Conservation (phyloP, 176 grass and related monocot species). For the Dendrocalamus sinicus region DNA sequence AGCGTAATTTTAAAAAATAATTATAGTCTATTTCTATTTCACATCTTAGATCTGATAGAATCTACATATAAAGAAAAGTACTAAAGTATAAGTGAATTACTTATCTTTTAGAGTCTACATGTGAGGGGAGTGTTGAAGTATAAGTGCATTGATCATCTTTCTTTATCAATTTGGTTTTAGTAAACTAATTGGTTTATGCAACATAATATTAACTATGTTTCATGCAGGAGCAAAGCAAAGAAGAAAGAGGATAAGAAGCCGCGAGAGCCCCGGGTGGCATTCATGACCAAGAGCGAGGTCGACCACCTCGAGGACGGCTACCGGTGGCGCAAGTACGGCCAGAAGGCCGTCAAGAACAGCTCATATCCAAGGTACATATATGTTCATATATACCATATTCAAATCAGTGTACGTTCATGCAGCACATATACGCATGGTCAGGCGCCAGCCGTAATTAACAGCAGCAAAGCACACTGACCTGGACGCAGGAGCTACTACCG, state of each 20-base stretch:
- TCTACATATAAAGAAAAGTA: fast-evolving
- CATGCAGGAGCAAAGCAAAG: constrained; percentile 12
- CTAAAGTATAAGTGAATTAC: too few species aligned
- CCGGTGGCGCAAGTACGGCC: constrained; percentile 97
- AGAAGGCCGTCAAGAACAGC: constrained; percentile 96
- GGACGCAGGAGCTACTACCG: constrained; percentile 80
- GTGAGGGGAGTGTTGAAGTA: too few species aligned
- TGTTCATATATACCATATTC: too few species aligned
- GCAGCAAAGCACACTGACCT: neutral
- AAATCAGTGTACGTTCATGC: neutral
- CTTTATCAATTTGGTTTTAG: too few species aligned
- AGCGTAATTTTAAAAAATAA: too few species aligned
- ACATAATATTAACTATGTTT: neutral
- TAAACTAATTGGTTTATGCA: too few species aligned
- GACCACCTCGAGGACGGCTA: constrained; percentile 96
- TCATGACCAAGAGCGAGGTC: constrained; percentile 72
- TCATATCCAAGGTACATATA: constrained; percentile 64
- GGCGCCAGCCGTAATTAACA: neutral
- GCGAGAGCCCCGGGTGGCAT: constrained; percentile 46
- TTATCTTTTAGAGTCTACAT: too few species aligned
- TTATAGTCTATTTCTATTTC: too few species aligned
- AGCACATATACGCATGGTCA: neutral
- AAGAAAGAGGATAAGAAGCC: constrained; percentile 54
- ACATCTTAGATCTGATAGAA: too few species aligned
- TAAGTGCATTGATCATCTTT: too few species aligned